A percentile compares a stretch with the other conserved stretches of the same genome.
Conservation (phyloP, 1,284 basidiomycete species). For the Vanrija sp. region DNA sequence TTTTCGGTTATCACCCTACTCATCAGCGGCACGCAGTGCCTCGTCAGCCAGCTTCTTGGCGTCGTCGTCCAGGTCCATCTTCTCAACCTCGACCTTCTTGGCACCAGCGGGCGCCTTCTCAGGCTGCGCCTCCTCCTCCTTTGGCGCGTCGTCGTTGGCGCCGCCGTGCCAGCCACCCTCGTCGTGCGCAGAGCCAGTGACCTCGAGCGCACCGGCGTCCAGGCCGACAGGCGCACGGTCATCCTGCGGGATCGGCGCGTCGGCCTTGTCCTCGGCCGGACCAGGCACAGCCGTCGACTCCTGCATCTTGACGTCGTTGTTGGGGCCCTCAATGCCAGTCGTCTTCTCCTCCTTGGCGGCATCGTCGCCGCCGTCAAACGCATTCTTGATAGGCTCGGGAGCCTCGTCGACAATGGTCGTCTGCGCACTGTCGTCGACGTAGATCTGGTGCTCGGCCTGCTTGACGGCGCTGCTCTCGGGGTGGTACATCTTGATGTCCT, state of each 20-base stretch:
- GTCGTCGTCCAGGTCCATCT: conserved; percentile 40
- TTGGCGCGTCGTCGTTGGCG: conserved; percentile 39
- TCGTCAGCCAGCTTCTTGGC: conserved; percentile 34
- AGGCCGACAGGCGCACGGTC: conserved; percentile 45
- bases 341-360: conserved; percentile 45
- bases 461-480: conserved; percentile 2
- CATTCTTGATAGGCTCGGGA: conserved; percentile 47
- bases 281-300: conserved; percentile 26
- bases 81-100: background rate
- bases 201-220: conserved; percentile 45
- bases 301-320: conserved; percentile 40
- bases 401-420: conserved; percentile 37
- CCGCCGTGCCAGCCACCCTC: conserved; percentile 49
- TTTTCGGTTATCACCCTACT: background rate
- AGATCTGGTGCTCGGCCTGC: conserved; percentile 25
- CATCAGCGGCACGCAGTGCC: conserved; percentile 14
- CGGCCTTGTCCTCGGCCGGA: conserved; percentile 3
- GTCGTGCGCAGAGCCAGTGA: conserved; percentile 36
- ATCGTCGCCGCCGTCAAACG: conserved; percentile 38
- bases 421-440: conserved; percentile 21
- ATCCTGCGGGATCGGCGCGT: conserved; percentile 29
- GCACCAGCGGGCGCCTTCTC: background rate
- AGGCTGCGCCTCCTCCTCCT: conserved; percentile 1
- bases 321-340: conserved; percentile 35
- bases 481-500: conserved; percentile 34